Evolutionary conservation across 371 early-diverging fungal species (phyloP).

Genomic region (Mycotypha africana): DNA sequence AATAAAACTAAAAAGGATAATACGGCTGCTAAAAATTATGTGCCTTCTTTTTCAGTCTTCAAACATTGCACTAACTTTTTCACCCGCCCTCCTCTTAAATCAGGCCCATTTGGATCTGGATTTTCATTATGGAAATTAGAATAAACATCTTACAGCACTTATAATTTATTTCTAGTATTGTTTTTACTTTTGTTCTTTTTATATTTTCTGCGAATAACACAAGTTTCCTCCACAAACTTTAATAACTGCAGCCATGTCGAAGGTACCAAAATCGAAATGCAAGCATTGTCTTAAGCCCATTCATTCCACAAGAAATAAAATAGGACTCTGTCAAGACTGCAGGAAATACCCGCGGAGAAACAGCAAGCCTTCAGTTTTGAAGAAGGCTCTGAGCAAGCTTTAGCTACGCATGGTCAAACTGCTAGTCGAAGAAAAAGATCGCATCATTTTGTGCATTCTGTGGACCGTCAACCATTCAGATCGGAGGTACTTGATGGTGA

Average conservation of each 20-base stretch:
- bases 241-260: constrained; percentile 9
- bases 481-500: constrained; percentile 10
- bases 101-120: no score
- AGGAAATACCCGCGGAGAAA: constrained; percentile 8
- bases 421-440: constrained; percentile 12
- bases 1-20: no score
- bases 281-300: constrained; percentile 8
- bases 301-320: constrained; percentile 12
- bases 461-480: constrained; percentile 9
- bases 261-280: constrained; percentile 9
- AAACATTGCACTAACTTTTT: no score
- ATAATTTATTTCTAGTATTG: constrained; percentile 1
- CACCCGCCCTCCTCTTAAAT: no score
- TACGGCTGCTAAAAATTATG: no score
- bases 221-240: constrained; percentile 10
- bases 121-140: no score
- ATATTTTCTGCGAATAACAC: constrained; percentile 8
- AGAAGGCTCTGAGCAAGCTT: constrained; percentile 10
- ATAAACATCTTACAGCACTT: no score
- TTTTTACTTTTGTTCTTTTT: constrained; percentile 5
- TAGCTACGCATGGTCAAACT: constrained; percentile 9
- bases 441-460: constrained; percentile 12
- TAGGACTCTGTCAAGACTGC: constrained; percentile 8
- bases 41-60: no score
- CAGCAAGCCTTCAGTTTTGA: constrained; percentile 6